These are phyloP conservation scores for Thermothielavioides terrestris DNA, from an alignment of 495 filamentous ascomycete genomes.

Conservation along the genomic window DNA sequence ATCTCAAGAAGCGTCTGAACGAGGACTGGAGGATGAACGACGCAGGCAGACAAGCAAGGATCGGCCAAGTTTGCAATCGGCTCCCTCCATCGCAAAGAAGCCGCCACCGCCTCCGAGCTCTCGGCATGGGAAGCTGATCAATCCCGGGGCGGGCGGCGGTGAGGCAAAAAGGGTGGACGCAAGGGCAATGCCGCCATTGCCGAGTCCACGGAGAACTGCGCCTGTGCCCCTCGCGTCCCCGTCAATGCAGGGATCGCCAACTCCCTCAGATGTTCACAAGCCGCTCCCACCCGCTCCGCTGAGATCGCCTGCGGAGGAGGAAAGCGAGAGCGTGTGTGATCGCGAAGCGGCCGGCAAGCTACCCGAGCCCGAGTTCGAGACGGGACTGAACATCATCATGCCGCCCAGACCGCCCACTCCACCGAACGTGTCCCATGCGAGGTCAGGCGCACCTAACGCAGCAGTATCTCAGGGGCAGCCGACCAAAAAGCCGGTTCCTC, in stretches of 20 bases:
- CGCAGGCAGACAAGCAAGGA: constrained; percentile 14
- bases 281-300: constrained; percentile 36
- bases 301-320: constrained; percentile 34
- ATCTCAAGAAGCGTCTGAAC: constrained; percentile 37
- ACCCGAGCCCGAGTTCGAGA: constrained; percentile 27
- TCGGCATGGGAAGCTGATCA: constrained; percentile 63
- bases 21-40: constrained; percentile 33
- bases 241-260: constrained; percentile 4
- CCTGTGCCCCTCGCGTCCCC: background rate
- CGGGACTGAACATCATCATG: constrained; percentile 20
- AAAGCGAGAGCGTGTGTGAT: constrained; percentile 34
- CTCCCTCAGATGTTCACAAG: constrained; percentile 42
- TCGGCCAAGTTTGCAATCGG: constrained; percentile 14
- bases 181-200: background rate
- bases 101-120: constrained; percentile 47
- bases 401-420: constrained; percentile 25
- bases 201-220: background rate
- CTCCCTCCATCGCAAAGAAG: constrained; percentile 16
- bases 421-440: constrained; percentile 26
- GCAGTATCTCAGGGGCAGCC: constrained; percentile 13
- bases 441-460: background rate
- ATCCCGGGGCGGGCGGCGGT: constrained; percentile 13
- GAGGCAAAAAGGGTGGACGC: constrained; percentile 2
- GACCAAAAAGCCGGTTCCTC: constrained; percentile 37
- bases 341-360: constrained; percentile 39